A percentile compares a stretch with the other conserved stretches of the same genome.
These are phyloP conservation scores for Apiotrichum sp. DNA, from an alignment of 1,284 basidiomycete species.

Conservation along the genomic window DNA sequence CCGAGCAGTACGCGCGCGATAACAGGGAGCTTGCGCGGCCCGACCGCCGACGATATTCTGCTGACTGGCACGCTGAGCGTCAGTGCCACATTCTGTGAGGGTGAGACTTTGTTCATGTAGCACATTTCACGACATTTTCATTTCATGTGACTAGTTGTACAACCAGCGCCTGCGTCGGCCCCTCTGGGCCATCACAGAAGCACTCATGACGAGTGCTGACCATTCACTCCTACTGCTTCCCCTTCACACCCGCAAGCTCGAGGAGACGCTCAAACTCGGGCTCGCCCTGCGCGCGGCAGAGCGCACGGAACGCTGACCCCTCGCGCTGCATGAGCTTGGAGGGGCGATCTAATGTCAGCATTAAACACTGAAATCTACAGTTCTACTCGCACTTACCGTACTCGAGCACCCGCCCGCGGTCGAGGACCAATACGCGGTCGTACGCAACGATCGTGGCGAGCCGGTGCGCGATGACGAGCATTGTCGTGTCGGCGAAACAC, in stretches of 20 bases:
- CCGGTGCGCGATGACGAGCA: slow-evolving; percentile 70
- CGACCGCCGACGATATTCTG: too few relatives aligned
- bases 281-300: slow-evolving; percentile 43
- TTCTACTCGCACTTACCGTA: slow-evolving; percentile 22
- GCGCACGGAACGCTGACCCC: slow-evolving; percentile 27
- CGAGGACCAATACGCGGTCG: slow-evolving; percentile 70
- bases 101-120: too few relatives aligned
- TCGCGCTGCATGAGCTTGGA: slow-evolving; percentile 25
- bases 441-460: slow-evolving; percentile 52
- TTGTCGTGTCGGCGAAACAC: slow-evolving; percentile 59
- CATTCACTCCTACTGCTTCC: not conserved
- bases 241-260: not conserved
- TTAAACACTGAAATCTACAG: not conserved
- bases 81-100: too few relatives aligned
- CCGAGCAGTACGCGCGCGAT: too few relatives aligned
- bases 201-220: too few relatives aligned
- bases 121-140: too few relatives aligned
- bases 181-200: too few relatives aligned
- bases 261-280: slow-evolving; percentile 38
- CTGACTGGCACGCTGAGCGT: too few relatives aligned
- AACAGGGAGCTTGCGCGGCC: too few relatives aligned
- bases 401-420: slow-evolving; percentile 54
- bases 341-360: slow-evolving; percentile 23
- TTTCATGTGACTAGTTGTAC: too few relatives aligned
- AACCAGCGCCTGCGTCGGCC: too few relatives aligned